Evolutionary conservation across 192 early-diverging fungal species (phyloP).

Genomic region (Borealophlyctis nickersoniae): DNA sequence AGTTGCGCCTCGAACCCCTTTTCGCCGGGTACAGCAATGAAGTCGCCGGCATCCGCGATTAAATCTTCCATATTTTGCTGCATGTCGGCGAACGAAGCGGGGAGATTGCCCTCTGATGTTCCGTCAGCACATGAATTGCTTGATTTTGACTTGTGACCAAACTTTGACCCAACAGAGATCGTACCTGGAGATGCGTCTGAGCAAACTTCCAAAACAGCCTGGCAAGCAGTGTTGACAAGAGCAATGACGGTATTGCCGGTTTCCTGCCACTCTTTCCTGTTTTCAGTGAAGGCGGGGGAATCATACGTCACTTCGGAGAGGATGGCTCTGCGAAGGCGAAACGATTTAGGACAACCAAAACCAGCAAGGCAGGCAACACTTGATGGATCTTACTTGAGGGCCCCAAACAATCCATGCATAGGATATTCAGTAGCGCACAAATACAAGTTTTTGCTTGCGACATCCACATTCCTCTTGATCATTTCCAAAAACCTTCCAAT

Average conservation of each 20-base stretch:
- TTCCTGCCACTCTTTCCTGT: constrained; percentile 14
- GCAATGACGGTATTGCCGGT: constrained; percentile 10
- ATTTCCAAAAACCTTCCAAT: constrained; percentile 49
- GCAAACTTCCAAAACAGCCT: constrained; percentile 33
- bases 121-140: too few relatives aligned
- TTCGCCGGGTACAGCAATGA: constrained; percentile 31
- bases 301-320: constrained; percentile 25
- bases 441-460: constrained; percentile 46
- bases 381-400: constrained; percentile 43
- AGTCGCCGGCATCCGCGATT: constrained; percentile 26
- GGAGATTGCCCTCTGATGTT: constrained; percentile 89
- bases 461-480: constrained; percentile 44
- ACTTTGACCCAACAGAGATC: neutral
- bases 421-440: constrained; percentile 46
- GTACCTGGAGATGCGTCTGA: constrained; percentile 30
- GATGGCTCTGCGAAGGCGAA: constrained; percentile 1
- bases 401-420: constrained; percentile 57
- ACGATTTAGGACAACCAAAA: neutral
- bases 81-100: constrained; percentile 69
- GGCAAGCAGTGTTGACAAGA: constrained; percentile 22
- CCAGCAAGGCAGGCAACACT: neutral
- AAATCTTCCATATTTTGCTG: constrained; percentile 41
- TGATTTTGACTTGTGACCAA: too few relatives aligned
- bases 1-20: constrained; percentile 74
- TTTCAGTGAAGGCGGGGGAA: neutral